Evolutionary conservation across 148 eudicot species (phyloP).

Genomic region (Vaccinium macrocarpon): DNA sequence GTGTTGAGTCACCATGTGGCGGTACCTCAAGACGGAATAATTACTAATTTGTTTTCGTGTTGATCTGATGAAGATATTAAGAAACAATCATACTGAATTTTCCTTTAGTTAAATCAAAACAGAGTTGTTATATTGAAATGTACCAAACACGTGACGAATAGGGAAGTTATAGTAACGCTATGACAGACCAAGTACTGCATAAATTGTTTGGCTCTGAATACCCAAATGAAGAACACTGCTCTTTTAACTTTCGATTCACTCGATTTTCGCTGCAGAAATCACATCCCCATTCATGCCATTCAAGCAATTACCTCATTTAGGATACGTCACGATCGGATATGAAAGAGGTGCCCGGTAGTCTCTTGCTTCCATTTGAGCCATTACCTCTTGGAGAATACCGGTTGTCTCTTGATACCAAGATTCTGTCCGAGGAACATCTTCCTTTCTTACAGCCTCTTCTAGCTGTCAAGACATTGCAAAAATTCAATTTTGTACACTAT

Average conservation of each 20-base stretch:
- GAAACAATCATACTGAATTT: neutral
- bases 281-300: conserved; percentile 38
- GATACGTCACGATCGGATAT: too few relatives aligned
- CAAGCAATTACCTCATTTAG: conserved; percentile 8
- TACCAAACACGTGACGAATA: neutral
- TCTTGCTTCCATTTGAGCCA: conserved; percentile 42
- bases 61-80: neutral
- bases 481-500: neutral
- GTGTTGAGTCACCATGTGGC: conserved; percentile 59
- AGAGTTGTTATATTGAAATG: neutral
- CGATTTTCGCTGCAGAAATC: neutral
- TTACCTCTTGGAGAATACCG: conserved; percentile 58
- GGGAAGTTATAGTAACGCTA: too few relatives aligned
- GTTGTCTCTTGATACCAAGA: conserved; percentile 6
- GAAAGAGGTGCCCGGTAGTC: too few relatives aligned
- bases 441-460: conserved; percentile 51
- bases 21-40: conserved; percentile 57
- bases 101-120: neutral
- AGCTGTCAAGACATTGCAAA: conserved; percentile 34
- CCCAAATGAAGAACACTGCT: neutral
- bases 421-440: conserved; percentile 41
- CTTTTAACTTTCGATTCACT: neutral
- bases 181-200: neutral
- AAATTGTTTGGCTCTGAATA: neutral
- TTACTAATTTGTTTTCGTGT: conserved; percentile 35